Evolutionary conservation across 768 basidiomycete genomes (phyloP), one percentile per base, ranked within the genome.

Genomic region (Candolleomyces eurysporus): DNA sequence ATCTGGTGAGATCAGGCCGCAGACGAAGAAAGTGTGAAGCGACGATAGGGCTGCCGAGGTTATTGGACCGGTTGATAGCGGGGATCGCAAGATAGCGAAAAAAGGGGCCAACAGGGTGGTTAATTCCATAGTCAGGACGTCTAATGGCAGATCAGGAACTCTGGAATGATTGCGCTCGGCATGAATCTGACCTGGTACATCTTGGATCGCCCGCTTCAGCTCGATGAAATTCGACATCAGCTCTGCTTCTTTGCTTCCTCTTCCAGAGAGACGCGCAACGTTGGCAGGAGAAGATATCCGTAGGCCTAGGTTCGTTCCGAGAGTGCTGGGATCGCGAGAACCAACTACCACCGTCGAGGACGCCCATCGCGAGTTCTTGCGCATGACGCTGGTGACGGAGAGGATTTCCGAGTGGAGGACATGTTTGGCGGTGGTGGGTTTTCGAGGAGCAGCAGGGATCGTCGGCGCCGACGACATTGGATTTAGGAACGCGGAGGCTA

Each of bases 321-420:
- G 76, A 2, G 85, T 82, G 19, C 86, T 84, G 66, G 87, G 83
- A 68, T 89, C 89, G 64, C 84, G 80, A 54, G 84, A 76, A 57
- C 82, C 80, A 67, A 85, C 79, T 26, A 83, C 84, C 68, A 87
- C 84, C 30, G 83, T 83, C 49, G 84, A 84, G 13, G 91, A 86
- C 17, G 96, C 91, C 96, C 96, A 98, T 48, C 97, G 86, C 50
- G 96, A 94, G 76, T 98, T 98, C 79, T 95, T 94, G 73, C 96
- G 91, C 96, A 99, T 98, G 19, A 87, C 84, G 2, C 92, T 91
- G 40, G 94, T 97, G 65, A 98, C 92, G 17, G 92, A 81, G 55
- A 95, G 83, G 63, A 98, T 91, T 79, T 98, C 95, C 48, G 94
- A 90, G 63, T 91, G 86, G 39, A 98, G 73, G 48, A 97, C 83